Evolutionary conservation across 1,284 basidiomycete species (phyloP), one percentile per base, ranked within the genome.

Genomic region (Cutaneotrichosporon sp.): DNA sequence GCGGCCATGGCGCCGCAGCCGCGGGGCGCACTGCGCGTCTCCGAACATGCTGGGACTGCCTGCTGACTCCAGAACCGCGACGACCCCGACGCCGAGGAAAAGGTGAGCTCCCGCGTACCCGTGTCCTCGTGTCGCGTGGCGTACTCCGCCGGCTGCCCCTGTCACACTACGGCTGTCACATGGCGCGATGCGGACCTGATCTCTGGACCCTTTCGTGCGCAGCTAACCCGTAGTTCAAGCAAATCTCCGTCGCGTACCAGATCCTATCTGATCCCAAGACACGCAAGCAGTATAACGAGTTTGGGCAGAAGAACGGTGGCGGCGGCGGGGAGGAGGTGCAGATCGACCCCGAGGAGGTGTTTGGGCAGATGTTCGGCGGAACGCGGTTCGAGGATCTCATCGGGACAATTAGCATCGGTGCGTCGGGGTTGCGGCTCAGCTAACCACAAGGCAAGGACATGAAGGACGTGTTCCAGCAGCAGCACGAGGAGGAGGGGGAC

Each of bases 401-500:
- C 46, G 78, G 78, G 3, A 71, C 70, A 3, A 77, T 79, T 53
- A 71, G 66, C 48, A 76, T 77, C 33, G 75, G 75, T 71, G 27
- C 39, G 71, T 65, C 5, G 4, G 16, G 10, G 22, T 10, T 11
- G 4, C 26, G 4, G 4, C 2, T 8, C n/a, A 9, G 19, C 17
- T 10, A 20, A 39, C 38, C 8, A 46, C 85, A 16, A 62, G 93
- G 91, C 29, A 83, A 83, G 63, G 94, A 98, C 66, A 97, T 99
- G 96, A 99, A 99, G 78, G 84, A 90, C 6, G 93, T 92, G 5
- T 78, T 99, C 67, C 93, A 98, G 68, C 88, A 94, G 66, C 92
- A 90, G 16, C 88, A 88, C 46, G 84, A 81, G 10, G 86, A 88
- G 57, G 53, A 63, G 12, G 61, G 47, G 7, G 53, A 58, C 48